Conservation (phyloP, 2,329 filamentous ascomycete genomes). For the Truncatella angustata region DNA sequence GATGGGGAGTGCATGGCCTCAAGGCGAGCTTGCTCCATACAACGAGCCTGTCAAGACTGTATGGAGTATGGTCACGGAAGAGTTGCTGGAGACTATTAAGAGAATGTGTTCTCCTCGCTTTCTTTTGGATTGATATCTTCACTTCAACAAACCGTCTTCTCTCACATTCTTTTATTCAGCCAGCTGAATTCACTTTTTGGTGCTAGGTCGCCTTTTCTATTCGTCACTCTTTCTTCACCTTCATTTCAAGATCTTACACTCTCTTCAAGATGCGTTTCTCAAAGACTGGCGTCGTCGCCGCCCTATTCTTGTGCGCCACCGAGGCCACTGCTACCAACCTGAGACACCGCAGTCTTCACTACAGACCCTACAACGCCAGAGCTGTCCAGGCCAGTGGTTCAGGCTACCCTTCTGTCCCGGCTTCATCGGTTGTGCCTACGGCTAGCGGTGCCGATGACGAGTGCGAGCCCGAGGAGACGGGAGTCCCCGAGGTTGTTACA, state of each 20-base stretch:
- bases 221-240: conserved; percentile 4
- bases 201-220: conserved; percentile 5
- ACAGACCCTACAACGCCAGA: background rate
- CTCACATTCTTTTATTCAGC: conserved; percentile 9
- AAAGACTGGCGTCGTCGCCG: conserved; percentile 4
- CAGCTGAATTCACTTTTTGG: conserved; percentile 1
- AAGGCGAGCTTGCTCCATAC: conserved; percentile 1
- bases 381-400: background rate
- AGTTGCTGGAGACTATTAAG: conserved; percentile 6
- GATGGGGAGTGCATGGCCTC: background rate
- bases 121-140: background rate
- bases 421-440: background rate
- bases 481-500: background rate
- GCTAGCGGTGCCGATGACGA: conserved; percentile 5
- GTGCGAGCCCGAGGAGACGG: conserved; percentile 1
- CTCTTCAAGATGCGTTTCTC: conserved; percentile 9
- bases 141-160: conserved; percentile 6
- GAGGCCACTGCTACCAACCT: conserved; percentile 2
- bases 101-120: background rate
- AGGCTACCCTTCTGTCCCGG: background rate
- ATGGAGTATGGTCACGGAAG: background rate
- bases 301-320: conserved; percentile 2
- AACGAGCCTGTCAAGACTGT: background rate
- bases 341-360: conserved; percentile 1
- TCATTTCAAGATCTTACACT: background rate